Conservation (phyloP, 83 land plant genomes). For the Picea mariana region DNA sequence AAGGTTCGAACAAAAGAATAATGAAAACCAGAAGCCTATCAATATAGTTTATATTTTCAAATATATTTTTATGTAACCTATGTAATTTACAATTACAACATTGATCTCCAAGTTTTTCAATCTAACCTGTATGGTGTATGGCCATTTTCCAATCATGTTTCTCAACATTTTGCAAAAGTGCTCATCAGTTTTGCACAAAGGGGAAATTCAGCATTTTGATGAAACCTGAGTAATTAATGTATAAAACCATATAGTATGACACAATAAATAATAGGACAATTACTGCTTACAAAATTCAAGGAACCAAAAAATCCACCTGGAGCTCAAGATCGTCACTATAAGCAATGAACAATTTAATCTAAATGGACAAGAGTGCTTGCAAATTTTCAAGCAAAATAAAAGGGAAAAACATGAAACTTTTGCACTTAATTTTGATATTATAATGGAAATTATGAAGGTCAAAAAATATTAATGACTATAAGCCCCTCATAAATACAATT, state of each 20-base stretch:
- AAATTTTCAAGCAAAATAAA: background rate
- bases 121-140: background rate
- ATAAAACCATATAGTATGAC: background rate
- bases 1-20: background rate
- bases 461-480: background rate
- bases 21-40: background rate
- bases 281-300: background rate
- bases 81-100: background rate
- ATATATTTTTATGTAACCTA: background rate
- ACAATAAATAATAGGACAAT: background rate
- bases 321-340: background rate
- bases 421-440: background rate
- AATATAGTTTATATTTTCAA: background rate
- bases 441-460: conserved; percentile 1
- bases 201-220: too few species aligned
- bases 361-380: background rate
- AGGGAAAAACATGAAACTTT: background rate
- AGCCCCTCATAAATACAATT: conserved; percentile 9
- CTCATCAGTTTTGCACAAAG: background rate
- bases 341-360: background rate
- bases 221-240: background rate
- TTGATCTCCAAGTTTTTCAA: background rate
- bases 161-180: background rate
- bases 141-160: background rate
- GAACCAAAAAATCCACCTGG: background rate